Base-by-base conservation (phyloP, 129 eudicot genomes). In the Escallonia rubra region DNA sequence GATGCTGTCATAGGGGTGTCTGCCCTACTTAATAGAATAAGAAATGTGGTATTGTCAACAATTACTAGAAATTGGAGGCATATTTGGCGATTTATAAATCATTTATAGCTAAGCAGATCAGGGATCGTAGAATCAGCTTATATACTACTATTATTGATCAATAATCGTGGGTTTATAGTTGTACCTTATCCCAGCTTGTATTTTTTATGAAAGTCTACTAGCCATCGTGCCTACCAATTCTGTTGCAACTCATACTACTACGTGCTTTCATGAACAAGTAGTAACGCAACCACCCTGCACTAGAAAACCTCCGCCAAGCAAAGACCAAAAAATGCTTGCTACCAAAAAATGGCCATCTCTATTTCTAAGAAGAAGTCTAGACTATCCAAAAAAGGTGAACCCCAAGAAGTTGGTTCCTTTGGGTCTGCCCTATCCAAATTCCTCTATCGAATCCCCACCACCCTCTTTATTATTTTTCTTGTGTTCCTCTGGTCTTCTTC, bases 401-500 rank as follows among this genome's bases (percentile, higher is more conserved):
- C 75, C 7, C 60, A 62, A 69, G 73, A 80, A 11, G 41, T 71
- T 8, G 57, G 76, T 76, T 71, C 71, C 62, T 75, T 58, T 2
- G 64, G 52, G 11, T 82, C 80, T 1, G 68, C 73, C 54, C 53
- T 87, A 49, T 61, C 72, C 16, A 84, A 62, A 57, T 46, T 82
- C 8, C 65, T 90, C 14, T 79, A 50, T 77, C 76, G 85, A 23
- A 74, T 87, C 49, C 95, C 97, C 0, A 51, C 78, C n/a, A 81
- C 78, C 4, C 77, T 85, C 57, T 72, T 90, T 61, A 77, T 91
- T 75, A 77, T 91, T 72, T 48, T 78, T 75, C 67, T 91, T 50
- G 69, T 85, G 67, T 85, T 78, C 38, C 72, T 85, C 3, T 91
- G 96, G 96, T 79, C 96, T 56, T 85, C 85, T 15, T 78, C 96